Evolutionary conservation across 1,284 basidiomycete genomes (phyloP), one percentile per base, ranked within the genome.

Genomic region (Cutaneotrichosporon cutaneum): DNA sequence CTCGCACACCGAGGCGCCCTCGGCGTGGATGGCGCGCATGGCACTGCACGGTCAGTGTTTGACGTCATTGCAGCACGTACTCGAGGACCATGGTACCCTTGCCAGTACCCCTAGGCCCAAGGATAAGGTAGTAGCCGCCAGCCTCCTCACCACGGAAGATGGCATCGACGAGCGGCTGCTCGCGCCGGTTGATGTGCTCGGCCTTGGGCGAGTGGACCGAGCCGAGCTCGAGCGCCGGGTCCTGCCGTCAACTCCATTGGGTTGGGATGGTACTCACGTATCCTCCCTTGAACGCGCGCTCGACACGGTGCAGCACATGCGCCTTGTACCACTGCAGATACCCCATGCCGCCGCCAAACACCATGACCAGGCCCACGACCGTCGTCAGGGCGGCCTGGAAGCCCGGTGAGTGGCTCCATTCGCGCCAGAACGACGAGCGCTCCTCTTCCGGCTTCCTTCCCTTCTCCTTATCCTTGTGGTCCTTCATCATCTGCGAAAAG

Each of bases 21-120:
- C 90, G 2, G 90, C 90, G 62, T 87, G 81, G 62, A 87, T 86
- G 8, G 83, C 82, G 24, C 84, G 79, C 90, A 93, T 91, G 0
- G 88, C 84, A 68, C 76, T 74, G 56, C 13, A 21, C 5, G 2
- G 35, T 58, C 36, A 61, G n/a, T 39, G 33, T 26, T 16, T 58
- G 26, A 21, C 50, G 44, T 10, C 21, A 22, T 5, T 42, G 18
- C 11, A 30, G n/a, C 11, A 63, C 75, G 64, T 53, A 78, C 75
- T 92, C 88, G 58, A 91, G 83, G 59, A 92, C 84, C 89, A 90
- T 88, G 0, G 88, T 90, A 2, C 86, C 87, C 80, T 92, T 90
- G 21, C 85, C 85, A 5, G 83, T 83, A 18, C 86, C 85, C 82
- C 92, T 93, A 6, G 88, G 85, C 2, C 88, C 90, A 50, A 92